Evolutionary conservation across 2,329 filamentous ascomycete genomes (phyloP), one percentile per base, ranked within the genome.

Genomic region (Penicillium concentricum): DNA sequence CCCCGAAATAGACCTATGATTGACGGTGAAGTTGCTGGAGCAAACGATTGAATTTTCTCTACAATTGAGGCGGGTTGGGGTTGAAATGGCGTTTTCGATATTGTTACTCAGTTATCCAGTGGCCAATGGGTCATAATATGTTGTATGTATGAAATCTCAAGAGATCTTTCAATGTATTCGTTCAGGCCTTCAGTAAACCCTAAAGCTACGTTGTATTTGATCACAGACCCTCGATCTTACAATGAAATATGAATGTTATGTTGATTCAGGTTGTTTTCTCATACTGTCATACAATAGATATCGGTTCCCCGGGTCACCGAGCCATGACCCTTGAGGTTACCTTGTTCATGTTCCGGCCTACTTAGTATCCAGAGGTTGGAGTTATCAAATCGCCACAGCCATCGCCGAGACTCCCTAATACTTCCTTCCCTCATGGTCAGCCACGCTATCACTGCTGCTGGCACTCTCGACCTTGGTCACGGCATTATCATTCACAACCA

Each of bases 381-480:
- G n/a, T 16, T 3, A 15, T 35, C 37, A 34, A 32, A 20, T 26
- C 8, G 28, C 5, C 18, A 15, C 28, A 28, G 20, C 39, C 16
- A 41, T 20, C 15, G 18, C 20, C 30, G 6, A 38, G n/a, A 15
- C 37, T 35, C 8, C 30, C 37, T 61, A 58, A 38, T 52, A 50
- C 28, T 62, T 59, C 54, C 46, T 12, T 15, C 32, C 53, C 35
- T 48, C 57, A 44, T 56, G 59, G 53, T 64, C 51, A 57, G 54
- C 66, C 58, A 65, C 61, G 38, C 67, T 66, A 6, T 61, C 63
- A 42, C 57, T 61, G 50, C 77, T 82, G 74, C 59, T 87, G 82
- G 54, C 77, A 70, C 49, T 85, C 16, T 64, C 60, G 32, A 64
- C 45, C 37, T 70, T 69, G n/a, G 51, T 65, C 35, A 65, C 60